A percentile compares a stretch with the other conserved stretches of the same genome.
phyloP scores from a whole-genome alignment of 208 protist genomes.

The Naegleria lovaniensis region DNA sequence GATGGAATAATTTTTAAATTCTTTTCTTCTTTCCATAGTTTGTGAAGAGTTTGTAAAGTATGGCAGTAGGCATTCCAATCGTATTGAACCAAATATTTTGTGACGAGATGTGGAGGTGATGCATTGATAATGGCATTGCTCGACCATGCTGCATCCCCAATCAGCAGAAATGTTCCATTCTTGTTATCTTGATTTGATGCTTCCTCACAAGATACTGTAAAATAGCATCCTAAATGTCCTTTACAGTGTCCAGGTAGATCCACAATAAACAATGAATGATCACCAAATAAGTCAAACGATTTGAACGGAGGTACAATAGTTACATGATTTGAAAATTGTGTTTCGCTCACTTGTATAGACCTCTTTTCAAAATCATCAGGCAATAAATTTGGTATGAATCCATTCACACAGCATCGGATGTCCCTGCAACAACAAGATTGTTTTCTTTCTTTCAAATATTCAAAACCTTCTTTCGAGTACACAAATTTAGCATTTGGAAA shows the following conservation, averaged over 20 bases:
- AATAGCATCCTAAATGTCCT: slow-evolving; percentile 14
- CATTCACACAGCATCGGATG: background rate
- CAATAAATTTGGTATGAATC: slow-evolving; percentile 13
- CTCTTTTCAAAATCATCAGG: background rate
- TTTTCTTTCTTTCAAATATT: background rate
- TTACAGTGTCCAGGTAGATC: background rate
- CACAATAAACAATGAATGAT: background rate
- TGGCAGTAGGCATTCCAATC: background rate
- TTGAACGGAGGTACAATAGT: background rate
- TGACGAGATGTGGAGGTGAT: background rate
- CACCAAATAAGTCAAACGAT: background rate
- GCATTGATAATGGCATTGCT: background rate
- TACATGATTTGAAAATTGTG: background rate
- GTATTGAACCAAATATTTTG: background rate
- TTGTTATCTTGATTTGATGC: background rate
- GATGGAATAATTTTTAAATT: background rate
- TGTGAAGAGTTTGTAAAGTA: background rate
- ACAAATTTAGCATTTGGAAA: slow-evolving; percentile 7
- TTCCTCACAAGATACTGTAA: background rate
- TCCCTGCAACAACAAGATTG: background rate
- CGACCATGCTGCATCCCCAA: background rate
- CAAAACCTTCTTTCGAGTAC: background rate
- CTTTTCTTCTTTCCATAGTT: background rate
- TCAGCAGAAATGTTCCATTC: background rate
- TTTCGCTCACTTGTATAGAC: background rate